phyloP scores from a whole-genome alignment of 2,329 filamentous ascomycete species.

The Xylaria sp. region DNA sequence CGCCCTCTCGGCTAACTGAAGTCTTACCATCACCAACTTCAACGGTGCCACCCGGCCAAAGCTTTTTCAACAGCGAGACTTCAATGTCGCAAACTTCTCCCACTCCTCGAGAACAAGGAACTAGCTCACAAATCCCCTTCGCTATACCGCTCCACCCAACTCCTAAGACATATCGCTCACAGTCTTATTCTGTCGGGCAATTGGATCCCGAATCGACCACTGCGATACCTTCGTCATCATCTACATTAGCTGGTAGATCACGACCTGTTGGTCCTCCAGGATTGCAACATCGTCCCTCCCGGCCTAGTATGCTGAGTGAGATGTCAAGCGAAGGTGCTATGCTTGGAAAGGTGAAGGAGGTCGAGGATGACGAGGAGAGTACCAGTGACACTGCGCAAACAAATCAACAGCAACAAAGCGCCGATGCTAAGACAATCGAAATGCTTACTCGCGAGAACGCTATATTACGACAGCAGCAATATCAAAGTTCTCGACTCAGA shows the following conservation, averaged over 20 bases:
- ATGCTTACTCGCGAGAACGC: constrained; percentile 71
- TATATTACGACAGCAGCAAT: constrained; percentile 67
- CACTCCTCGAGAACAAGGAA: constrained; percentile 62
- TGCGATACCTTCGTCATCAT: constrained; percentile 59
- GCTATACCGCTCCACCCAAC: constrained; percentile 89
- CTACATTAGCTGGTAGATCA: constrained; percentile 63
- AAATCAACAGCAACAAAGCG: constrained; percentile 63
- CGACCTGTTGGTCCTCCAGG: constrained; percentile 70
- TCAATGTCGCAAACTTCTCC: constrained; percentile 62
- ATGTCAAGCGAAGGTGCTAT: constrained; percentile 72
- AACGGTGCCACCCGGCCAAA: constrained; percentile 57
- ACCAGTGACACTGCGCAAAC: constrained; percentile 66
- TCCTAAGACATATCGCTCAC: constrained; percentile 91
- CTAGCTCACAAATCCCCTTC: constrained; percentile 80
- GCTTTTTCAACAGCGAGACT: constrained; percentile 62
- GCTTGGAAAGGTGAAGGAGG: constrained; percentile 76
- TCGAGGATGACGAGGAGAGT: constrained; percentile 72
- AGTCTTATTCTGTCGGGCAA: constrained; percentile 96
- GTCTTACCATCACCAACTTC: constrained; percentile 81
- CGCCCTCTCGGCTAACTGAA: constrained; percentile 77
- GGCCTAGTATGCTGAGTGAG: constrained; percentile 79
- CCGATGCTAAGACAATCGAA: constrained; percentile 72
- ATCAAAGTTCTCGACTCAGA: constrained; percentile 65
- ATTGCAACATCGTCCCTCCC: constrained; percentile 83
- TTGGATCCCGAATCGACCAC: constrained; percentile 73